Evolutionary conservation across 257 asterid species (phyloP), one percentile per base, ranked within the genome.

Genomic region (Anisodus acutangulus): DNA sequence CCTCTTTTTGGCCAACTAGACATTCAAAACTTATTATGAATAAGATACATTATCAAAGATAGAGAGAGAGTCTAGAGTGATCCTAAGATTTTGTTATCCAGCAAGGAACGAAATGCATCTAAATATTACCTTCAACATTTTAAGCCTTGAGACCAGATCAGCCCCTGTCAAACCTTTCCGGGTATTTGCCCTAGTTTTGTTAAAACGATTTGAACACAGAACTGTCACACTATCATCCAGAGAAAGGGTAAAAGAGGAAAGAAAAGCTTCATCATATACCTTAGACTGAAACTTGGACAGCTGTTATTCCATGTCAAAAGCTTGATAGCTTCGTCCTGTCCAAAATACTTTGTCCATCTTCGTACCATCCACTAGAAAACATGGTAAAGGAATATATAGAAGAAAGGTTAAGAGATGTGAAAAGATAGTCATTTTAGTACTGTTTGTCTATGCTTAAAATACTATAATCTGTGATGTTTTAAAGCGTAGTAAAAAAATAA

Each of bases 291-390:
- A 79, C 88, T 85, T 84, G 99, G 99, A 88, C 90, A 92, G 15
- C 88, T 84, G 87, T 95, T 95, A 83, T 95, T 95, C 99, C 98
- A 95, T 53, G 70, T 87, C 99, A 94, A 94, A 83, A 95, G 90
- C 86, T 89, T 89, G 86, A 91, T 85, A 84, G 98, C 93, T 83
- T 90, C 92, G 84, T 95, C 97, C 69, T 37, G 82, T 78, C 99
- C 99, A 86, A 92, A 86, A 86, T 90, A 87, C 58, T 89, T 92
- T 72, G 87, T 89, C 99, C 98, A 95, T 80, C 98, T 92, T 87
- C 99, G 92, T 89, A 94, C 98, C 99, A 95, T 95, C 99, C 99
- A 95, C 99, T 95, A 82, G 79, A 83, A 80, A 80, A 39, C 31
- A 41, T 41, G 19, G 79, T 3, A 71, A 67, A 83, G 72, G 45